Evolutionary conservation across 2,329 filamentous ascomycete genomes (phyloP).

Genomic region (Xylariomycetidae sp.): DNA sequence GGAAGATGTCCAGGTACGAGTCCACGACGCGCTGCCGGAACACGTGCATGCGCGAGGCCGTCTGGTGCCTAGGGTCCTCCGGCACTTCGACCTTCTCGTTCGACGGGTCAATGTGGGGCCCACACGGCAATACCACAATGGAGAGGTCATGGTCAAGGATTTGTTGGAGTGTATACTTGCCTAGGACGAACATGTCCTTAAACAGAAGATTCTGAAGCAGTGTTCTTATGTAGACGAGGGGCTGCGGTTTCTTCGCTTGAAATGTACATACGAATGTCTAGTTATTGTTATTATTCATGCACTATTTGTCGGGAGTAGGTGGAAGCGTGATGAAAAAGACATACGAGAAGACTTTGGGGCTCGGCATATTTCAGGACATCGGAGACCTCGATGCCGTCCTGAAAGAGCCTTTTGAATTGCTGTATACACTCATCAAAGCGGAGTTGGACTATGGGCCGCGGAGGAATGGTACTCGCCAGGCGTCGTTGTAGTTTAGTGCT

Average conservation of each 20-base stretch:
- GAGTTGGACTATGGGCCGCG: conserved; percentile 79
- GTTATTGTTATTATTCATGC: too few species aligned
- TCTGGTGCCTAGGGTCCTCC: conserved; percentile 67
- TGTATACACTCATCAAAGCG: conserved; percentile 66
- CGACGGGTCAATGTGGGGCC: conserved; percentile 62
- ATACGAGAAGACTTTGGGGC: conserved; percentile 65
- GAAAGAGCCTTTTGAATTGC: conserved; percentile 66
- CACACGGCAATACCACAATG: conserved; percentile 68
- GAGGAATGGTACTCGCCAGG: conserved; percentile 88
- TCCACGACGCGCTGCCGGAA: conserved; percentile 59
- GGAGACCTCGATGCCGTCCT: conserved; percentile 66
- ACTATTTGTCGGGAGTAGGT: too few species aligned
- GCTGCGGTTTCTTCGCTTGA: conserved; percentile 74
- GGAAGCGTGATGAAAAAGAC: too few species aligned
- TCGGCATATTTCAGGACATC: conserved; percentile 64
- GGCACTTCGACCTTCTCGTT: conserved; percentile 75
- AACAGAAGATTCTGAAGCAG: conserved; percentile 74
- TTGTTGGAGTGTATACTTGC: conserved; percentile 63
- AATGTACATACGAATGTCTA: conserved; percentile 72
- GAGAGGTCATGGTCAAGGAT: conserved; percentile 80
- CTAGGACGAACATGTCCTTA: conserved; percentile 64
- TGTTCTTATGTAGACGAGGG: conserved; percentile 77
- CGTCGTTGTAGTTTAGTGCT: conserved; percentile 88
- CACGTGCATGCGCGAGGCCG: conserved; percentile 68
- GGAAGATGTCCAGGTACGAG: conserved; percentile 78